Percentiles rank a stretch among this genome's conserved stretches.
Evolutionary conservation across 1,284 basidiomycete genomes (phyloP).

Genomic region (Sporisorium reilianum): DNA sequence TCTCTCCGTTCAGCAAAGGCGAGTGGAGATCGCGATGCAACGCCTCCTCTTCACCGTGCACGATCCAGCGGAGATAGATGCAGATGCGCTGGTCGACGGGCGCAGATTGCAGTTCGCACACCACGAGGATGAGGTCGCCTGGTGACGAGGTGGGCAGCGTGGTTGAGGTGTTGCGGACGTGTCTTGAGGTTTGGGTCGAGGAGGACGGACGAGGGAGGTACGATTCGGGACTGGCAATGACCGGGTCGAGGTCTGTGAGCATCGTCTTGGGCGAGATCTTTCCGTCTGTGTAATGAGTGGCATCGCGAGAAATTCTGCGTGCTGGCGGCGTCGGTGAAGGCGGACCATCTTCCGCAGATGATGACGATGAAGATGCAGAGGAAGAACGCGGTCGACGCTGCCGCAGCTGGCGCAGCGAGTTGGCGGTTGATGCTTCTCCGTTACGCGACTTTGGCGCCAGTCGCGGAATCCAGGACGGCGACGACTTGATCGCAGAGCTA

Average conservation of each 20-base stretch:
- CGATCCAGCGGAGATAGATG: slow-evolving; percentile 48
- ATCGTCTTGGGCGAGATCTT: slow-evolving; percentile 9
- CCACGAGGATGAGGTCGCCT: slow-evolving; percentile 41
- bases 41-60: slow-evolving; percentile 34
- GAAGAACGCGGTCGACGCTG: slow-evolving; percentile 5
- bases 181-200: background rate
- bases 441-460: slow-evolving; percentile 1
- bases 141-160: slow-evolving; percentile 19
- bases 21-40: slow-evolving; percentile 7
- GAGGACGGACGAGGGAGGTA: slow-evolving; percentile 2
- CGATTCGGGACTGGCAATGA: slow-evolving; percentile 33
- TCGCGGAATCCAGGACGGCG: slow-evolving; percentile 33
- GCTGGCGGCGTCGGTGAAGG: slow-evolving; percentile 17
- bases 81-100: slow-evolving; percentile 45
- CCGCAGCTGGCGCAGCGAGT: background rate
- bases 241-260: slow-evolving; percentile 23
- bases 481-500: background rate
- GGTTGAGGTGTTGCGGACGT: background rate
- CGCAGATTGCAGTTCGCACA: slow-evolving; percentile 48
- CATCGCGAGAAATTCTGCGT: slow-evolving; percentile 3
- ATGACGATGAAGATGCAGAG: slow-evolving; percentile 7
- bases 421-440: background rate
- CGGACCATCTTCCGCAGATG: background rate
- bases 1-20: background rate
- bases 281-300: background rate